A percentile compares a stretch with the other conserved stretches of the same genome.
These are phyloP conservation scores for Fusarium albosuccineum DNA, from an alignment of 2,329 filamentous ascomycete genomes.

Conservation along the genomic window DNA sequence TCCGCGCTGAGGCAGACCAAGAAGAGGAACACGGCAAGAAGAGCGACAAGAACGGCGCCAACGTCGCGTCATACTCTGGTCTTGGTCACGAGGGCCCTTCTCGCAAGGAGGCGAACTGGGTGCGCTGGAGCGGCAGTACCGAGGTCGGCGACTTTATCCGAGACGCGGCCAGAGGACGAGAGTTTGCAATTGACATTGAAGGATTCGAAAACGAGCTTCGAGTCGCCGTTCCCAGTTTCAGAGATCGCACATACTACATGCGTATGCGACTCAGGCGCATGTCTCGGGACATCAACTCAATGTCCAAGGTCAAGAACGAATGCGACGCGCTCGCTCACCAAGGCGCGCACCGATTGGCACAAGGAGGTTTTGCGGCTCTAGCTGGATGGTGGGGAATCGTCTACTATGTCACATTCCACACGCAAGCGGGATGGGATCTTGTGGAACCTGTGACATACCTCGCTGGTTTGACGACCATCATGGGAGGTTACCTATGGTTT, in stretches of 20 bases:
- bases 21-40: constrained; percentile 59
- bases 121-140: constrained; percentile 89
- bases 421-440: constrained; percentile 87
- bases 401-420: constrained; percentile 78
- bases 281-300: constrained; percentile 74
- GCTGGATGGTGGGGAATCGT: constrained; percentile 85
- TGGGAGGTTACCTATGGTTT: constrained; percentile 94
- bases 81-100: constrained; percentile 71
- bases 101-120: constrained; percentile 68
- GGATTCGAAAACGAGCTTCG: constrained; percentile 74
- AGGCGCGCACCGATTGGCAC: constrained; percentile 82
- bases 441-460: constrained; percentile 94
- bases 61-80: constrained; percentile 79
- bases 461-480: constrained; percentile 85
- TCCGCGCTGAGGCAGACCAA: constrained; percentile 81
- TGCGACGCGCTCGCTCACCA: constrained; percentile 84
- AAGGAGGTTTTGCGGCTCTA: constrained; percentile 81
- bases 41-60: constrained; percentile 49
- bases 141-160: constrained; percentile 96
- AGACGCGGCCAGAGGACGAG: constrained; percentile 85
- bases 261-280: constrained; percentile 81
- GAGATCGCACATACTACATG: constrained; percentile 90
- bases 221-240: constrained; percentile 87
- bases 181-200: constrained; percentile 88
- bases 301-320: constrained; percentile 82